These are phyloP conservation scores for Entrophospora sp. DNA, from an alignment of 192 early-diverging fungal genomes.

Conservation along the genomic window DNA sequence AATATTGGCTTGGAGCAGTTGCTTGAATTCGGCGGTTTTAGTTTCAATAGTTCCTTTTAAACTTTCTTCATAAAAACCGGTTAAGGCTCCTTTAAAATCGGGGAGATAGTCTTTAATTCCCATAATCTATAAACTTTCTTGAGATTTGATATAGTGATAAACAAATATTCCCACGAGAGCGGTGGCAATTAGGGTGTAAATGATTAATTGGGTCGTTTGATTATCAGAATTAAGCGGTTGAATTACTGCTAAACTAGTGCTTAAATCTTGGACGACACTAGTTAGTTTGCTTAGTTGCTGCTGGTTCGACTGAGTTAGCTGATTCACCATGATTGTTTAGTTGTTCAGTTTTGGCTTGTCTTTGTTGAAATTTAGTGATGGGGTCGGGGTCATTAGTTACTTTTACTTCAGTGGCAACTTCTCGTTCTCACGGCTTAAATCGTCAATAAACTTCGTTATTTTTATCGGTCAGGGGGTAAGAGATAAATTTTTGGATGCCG, in stretches of 20 bases:
- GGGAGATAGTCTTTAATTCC: slow-evolving; percentile 5
- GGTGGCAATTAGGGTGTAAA: background rate
- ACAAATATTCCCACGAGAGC: background rate
- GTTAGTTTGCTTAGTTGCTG: too few species aligned
- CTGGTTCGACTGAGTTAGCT: too few species aligned
- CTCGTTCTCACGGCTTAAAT: too few species aligned
- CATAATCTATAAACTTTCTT: background rate
- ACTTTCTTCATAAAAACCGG: background rate
- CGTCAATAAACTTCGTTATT: too few species aligned
- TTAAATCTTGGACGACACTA: background rate
- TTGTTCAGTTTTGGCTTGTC: too few species aligned
- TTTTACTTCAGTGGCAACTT: too few species aligned
- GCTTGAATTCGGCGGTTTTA: background rate
- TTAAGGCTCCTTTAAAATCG: background rate
- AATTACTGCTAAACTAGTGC: background rate
- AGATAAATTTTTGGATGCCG: too few species aligned
- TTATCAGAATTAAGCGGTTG: background rate
- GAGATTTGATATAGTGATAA: background rate
- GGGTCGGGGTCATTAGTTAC: too few species aligned
- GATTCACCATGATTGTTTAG: too few species aligned
- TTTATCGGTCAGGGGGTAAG: too few species aligned
- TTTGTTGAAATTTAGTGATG: too few species aligned
- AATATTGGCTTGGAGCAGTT: background rate
- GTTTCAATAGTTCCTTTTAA: background rate
- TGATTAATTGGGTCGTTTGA: background rate